Evolutionary conservation across 371 early-diverging fungal genomes (phyloP), one percentile per base, ranked within the genome.

Genomic region (Rhizopus microsporus): DNA sequence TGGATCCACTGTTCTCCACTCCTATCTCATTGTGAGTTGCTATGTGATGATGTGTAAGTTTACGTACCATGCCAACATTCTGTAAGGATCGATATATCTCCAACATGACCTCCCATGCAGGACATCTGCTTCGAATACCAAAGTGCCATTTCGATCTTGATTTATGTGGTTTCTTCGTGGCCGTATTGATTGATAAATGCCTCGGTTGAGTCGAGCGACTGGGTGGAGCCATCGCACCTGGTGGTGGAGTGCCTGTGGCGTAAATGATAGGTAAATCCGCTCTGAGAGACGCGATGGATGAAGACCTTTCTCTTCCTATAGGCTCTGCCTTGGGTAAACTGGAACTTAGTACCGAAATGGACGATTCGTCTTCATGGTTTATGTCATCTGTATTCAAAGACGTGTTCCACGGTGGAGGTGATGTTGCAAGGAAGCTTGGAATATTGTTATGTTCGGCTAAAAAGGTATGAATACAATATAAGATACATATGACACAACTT

Each of bases 31-130:
- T 23, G 23, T 23, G 4, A 47, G 23, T 8, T 10, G n/a, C 33
- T 46, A 3, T 47, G 45, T 33, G 13, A 45, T 35, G 10, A 16
- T 50, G 15, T 23, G 39, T 32, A 29, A 57, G 31, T 32, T 1
- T 17, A 9, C 60, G 54, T 76, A 85, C 88, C 88, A 98, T 94
- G 33, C 87, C 87, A 35, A 93, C 82, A 66, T 91, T 93, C 58
- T 87, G 84, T 46, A 98, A 72, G 0, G 97, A 95, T 17, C 91
- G 85, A 76, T 93, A 98, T 7, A 97, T 93, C 66, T 98, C 97
- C 7, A 91, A 81, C 98, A 97, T 97, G n/a, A 98, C 95, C 67
- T 97, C 97, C 54, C 85, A 81, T 0, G 97, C 96, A 29, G 91
- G 90, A 65, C 90, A 89, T 65, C 90, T 82, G 17, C 94, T 93